Evolutionary conservation across 2,329 filamentous ascomycete genomes (phyloP).

Genomic region (Calonectria hongkongensis): DNA sequence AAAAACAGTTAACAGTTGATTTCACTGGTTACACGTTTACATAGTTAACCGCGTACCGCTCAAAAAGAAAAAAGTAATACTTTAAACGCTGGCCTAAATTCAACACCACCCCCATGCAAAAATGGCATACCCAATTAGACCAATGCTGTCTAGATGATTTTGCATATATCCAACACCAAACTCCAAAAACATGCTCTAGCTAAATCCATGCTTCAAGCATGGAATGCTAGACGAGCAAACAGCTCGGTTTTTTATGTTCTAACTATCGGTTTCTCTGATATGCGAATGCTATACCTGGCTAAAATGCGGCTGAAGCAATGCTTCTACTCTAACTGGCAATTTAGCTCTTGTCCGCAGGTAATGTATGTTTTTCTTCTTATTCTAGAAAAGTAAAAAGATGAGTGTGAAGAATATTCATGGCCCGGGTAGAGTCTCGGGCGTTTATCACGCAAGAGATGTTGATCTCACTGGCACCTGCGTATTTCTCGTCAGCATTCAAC

Average conservation of each 20-base stretch:
- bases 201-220: background rate
- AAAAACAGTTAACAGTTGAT: background rate
- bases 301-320: background rate
- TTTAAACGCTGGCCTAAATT: background rate
- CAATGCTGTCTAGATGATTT: constrained; percentile 42
- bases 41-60: background rate
- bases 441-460: constrained; percentile 99
- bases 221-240: background rate
- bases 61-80: constrained; percentile 7
- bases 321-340: background rate
- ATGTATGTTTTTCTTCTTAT: constrained; percentile 57
- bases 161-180: constrained; percentile 40
- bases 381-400: constrained; percentile 98
- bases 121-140: constrained; percentile 9
- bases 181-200: constrained; percentile 37
- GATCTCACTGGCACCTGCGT: constrained; percentile 95
- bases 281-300: constrained; percentile 33
- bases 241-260: constrained; percentile 28
- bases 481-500: constrained; percentile 37
- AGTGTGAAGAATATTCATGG: constrained; percentile 97
- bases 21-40: background rate
- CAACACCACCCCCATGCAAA: constrained; percentile 16
- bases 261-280: constrained; percentile 37
- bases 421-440: constrained; percentile 90
- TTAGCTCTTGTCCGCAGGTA: background rate